phyloP scores from a whole-genome alignment of 2,329 filamentous ascomycete species.

The Pseudogymnoascus sp. region DNA sequence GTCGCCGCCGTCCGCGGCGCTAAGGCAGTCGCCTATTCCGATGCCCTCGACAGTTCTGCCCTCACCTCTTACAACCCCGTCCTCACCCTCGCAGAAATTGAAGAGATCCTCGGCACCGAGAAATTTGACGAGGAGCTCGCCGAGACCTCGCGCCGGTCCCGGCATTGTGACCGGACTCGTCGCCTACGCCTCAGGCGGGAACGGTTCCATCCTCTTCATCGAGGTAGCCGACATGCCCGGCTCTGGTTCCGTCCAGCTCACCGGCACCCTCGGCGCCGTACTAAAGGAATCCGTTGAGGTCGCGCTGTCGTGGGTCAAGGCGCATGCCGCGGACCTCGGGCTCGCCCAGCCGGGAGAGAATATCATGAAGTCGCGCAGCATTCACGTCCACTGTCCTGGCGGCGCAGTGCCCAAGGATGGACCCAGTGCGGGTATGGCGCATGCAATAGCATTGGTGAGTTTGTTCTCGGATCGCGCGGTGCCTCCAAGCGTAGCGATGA shows the following conservation, averaged over 20 bases:
- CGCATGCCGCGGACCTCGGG: constrained; percentile 85
- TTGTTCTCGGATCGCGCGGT: constrained; percentile 82
- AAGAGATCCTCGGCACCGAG: constrained; percentile 86
- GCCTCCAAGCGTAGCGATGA: constrained; percentile 92
- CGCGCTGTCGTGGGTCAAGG: constrained; percentile 93
- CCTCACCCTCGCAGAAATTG: constrained; percentile 73
- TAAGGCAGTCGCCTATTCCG: constrained; percentile 91
- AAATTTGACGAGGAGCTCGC: constrained; percentile 94
- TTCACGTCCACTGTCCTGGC: constrained; percentile 93
- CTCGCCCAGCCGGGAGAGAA: constrained; percentile 76
- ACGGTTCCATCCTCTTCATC: constrained; percentile 96
- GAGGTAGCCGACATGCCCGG: constrained; percentile 98
- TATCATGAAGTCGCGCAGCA: constrained; percentile 89
- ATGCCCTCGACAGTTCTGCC: constrained; percentile 67
- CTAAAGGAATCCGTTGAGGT: constrained; percentile 97
- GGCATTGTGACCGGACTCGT: constrained; percentile 95
- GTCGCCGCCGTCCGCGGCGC: constrained; percentile 89
- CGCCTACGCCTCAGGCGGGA: constrained; percentile 85
- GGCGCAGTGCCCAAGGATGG: constrained; percentile 95
- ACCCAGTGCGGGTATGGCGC: constrained; percentile 79
- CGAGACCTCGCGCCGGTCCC: constrained; percentile 71
- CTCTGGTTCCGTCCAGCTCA: constrained; percentile 84
- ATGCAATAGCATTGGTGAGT: constrained; percentile 87
- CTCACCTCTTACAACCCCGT: constrained; percentile 65
- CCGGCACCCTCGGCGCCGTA: constrained; percentile 91